Evolutionary conservation across 176 grass and related monocot genomes (phyloP).

Genomic region (Rhynchospora pubera): DNA sequence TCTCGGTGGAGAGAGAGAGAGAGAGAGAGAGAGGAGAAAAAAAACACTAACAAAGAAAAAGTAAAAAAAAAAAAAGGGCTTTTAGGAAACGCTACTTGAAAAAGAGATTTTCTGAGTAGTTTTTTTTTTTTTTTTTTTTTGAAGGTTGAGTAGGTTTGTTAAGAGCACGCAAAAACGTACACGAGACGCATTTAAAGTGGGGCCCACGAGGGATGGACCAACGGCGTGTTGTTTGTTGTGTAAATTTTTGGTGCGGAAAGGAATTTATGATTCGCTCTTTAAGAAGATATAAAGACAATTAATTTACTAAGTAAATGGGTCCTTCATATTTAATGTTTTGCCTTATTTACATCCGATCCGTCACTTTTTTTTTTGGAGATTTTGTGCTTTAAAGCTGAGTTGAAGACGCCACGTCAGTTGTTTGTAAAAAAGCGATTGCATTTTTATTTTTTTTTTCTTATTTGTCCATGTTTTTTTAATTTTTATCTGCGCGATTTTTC

Average conservation of each 20-base stretch:
- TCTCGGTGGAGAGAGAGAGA: not conserved
- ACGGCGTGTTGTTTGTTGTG: not conserved
- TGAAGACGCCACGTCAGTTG: too few relatives aligned
- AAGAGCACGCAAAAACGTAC: slow-evolving; percentile 25
- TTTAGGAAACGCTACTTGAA: slow-evolving; percentile 7
- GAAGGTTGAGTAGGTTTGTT: slow-evolving; percentile 13
- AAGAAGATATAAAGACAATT: too few relatives aligned
- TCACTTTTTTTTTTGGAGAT: too few relatives aligned
- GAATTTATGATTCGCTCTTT: not conserved
- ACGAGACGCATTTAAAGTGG: slow-evolving; percentile 12
- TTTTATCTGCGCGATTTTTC: too few relatives aligned
- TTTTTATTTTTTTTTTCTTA: too few relatives aligned
- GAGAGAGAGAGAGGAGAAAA: not conserved
- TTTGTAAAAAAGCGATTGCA: too few relatives aligned
- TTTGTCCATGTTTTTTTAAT: too few relatives aligned
- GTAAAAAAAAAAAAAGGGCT: slow-evolving; percentile 7
- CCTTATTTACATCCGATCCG: too few relatives aligned
- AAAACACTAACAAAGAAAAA: not conserved
- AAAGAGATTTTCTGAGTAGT: slow-evolving; percentile 12
- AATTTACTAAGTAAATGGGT: too few relatives aligned
- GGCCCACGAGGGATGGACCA: not conserved
- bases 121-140: not conserved
- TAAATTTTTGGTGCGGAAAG: slow-evolving; percentile 3
- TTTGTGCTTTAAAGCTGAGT: too few relatives aligned
- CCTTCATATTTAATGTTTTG: too few relatives aligned